Evolutionary conservation across 2,329 filamentous ascomycete species (phyloP), one percentile per base, ranked within the genome.

Genomic region (Emydomyces testavorans): DNA sequence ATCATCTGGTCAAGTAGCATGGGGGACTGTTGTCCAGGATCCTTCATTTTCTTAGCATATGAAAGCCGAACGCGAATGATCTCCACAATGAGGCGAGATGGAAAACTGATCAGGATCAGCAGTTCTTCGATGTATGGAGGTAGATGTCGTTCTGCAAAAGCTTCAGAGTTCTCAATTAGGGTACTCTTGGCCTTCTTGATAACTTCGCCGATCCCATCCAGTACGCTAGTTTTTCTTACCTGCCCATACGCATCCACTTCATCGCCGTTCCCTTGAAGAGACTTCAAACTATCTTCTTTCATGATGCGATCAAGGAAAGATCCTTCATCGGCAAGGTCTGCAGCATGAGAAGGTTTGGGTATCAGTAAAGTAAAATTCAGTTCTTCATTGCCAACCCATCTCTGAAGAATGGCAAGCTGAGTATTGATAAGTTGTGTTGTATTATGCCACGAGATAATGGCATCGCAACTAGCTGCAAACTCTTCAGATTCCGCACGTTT

Each of bases 1-100:
- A 98, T 95, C 85, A 96, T 94, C 67, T 96, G 90, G 62, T 96
- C 89, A 52, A 93, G 85, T 75, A 98, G 87, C 71, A 98, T 83
- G 21, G 85, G 76, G 54, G 89, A 93, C 63, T 94, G 86, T 68
- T 92, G 85, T 1, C 88, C 83, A 7, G 88, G 87, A 59, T 96
- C 90, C 67, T 90, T 94, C 80, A 95, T 94, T 64, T 88, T 90
- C 68, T 82, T 87, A 15, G 90, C 89, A 64, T 95, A 96, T 7
- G 82, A 85, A 23, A 96, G 75, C 50, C 92, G 83, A 57, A 94
- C 84, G 46, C 84, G 84, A 62, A 95, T 95, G 59, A 98, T 93
- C 62, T 96, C 92, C 65, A 96, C 88, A 34, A 98, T 92, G 29
- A 98, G 76, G 6, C 92, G 83, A 1, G 89, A 94, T 1, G 92